Evolutionary conservation across 371 early-diverging fungal genomes (phyloP).

Genomic region (Enterospora canceri): DNA sequence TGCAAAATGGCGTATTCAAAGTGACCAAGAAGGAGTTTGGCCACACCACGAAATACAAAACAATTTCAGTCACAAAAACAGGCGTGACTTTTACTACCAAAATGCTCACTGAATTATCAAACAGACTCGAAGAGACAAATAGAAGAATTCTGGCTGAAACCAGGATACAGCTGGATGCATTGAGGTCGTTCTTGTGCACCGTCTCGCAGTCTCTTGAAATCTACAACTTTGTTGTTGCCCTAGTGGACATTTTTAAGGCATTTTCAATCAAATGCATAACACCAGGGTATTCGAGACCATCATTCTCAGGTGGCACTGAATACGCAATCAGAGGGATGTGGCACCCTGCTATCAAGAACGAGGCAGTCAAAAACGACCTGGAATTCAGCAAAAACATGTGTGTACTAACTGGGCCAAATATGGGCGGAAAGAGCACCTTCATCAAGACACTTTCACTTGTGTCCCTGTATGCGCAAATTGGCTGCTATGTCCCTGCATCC

Average conservation of each 20-base stretch:
- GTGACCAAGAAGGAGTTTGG: slow-evolving; percentile 47
- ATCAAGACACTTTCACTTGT: slow-evolving; percentile 73
- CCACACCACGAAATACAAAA: slow-evolving; percentile 38
- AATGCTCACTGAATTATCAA: slow-evolving; percentile 7
- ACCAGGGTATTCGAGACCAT: slow-evolving; percentile 28
- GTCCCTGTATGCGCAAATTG: slow-evolving; percentile 75
- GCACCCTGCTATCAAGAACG: background rate
- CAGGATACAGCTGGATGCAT: slow-evolving; percentile 15
- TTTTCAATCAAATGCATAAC: slow-evolving; percentile 31
- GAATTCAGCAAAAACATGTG: slow-evolving; percentile 57
- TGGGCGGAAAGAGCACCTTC: slow-evolving; percentile 73
- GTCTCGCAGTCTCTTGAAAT: slow-evolving; percentile 39
- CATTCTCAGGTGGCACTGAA: slow-evolving; percentile 2
- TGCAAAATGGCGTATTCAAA: slow-evolving; percentile 37
- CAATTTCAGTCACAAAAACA: slow-evolving; percentile 40
- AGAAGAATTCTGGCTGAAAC: slow-evolving; percentile 30
- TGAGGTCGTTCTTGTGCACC: slow-evolving; percentile 17
- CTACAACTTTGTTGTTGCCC: slow-evolving; percentile 48
- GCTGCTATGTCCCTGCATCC: slow-evolving; percentile 76
- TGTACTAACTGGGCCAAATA: slow-evolving; percentile 86
- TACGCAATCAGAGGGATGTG: background rate
- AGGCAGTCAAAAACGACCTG: background rate
- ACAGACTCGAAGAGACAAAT: slow-evolving; percentile 7
- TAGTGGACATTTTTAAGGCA: slow-evolving; percentile 52
- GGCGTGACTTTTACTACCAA: slow-evolving; percentile 54